Conservation (phyloP, 495 filamentous ascomycete species). For the Trypethelium eluteriae region DNA sequence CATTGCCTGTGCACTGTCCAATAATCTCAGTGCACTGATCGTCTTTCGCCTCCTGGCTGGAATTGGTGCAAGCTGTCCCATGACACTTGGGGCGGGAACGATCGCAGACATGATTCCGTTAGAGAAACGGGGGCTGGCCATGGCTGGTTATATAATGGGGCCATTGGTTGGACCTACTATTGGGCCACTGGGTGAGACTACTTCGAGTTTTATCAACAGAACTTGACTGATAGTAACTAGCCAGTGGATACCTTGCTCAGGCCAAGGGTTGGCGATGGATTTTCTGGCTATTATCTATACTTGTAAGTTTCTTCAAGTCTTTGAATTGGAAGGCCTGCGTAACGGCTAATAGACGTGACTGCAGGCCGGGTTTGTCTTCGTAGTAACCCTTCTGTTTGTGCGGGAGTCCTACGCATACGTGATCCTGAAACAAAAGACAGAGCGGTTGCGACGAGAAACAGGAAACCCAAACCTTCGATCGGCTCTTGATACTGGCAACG, state of each 20-base stretch:
- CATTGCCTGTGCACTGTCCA: conserved; percentile 46
- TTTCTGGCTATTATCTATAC: conserved; percentile 29
- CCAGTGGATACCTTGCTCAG: conserved; percentile 47
- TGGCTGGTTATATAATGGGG: conserved; percentile 45
- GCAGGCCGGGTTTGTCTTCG: conserved; percentile 25
- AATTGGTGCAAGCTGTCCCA: conserved; percentile 41
- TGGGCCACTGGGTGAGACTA: conserved; percentile 30
- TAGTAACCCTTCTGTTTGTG: conserved; percentile 31
- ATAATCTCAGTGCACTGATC: conserved; percentile 45
- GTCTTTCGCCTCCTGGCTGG: conserved; percentile 54
- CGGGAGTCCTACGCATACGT: conserved; percentile 33
- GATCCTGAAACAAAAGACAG: conserved; percentile 32
- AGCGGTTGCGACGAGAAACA: conserved; percentile 33
- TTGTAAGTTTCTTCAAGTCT: conserved; percentile 33
- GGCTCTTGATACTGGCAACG: conserved; percentile 26
- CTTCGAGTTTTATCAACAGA: conserved; percentile 23
- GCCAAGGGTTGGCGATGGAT: conserved; percentile 60
- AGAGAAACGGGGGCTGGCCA: conserved; percentile 42
- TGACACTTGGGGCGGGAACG: conserved; percentile 48
- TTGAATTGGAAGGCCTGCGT: conserved; percentile 33
- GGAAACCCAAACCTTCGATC: conserved; percentile 33
- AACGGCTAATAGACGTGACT: not conserved
- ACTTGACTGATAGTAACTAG: conserved; percentile 32
- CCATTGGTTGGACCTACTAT: conserved; percentile 45
- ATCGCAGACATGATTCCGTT: conserved; percentile 48